Percentiles rank a stretch among this genome's conserved stretches.
phyloP scores from a whole-genome alignment of 345 rosid species.

The Streptanthus diversifolius region DNA sequence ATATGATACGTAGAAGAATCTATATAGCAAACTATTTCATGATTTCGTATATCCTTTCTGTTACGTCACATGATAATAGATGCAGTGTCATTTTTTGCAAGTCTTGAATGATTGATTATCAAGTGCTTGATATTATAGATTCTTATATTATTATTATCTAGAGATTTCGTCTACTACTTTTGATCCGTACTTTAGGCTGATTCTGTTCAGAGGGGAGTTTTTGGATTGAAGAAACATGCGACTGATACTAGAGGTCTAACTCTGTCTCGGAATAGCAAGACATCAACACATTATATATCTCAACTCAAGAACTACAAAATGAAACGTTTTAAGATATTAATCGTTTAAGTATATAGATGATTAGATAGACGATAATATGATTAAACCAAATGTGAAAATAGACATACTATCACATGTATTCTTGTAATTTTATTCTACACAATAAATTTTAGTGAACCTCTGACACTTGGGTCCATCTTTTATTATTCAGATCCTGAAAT shows the following conservation, averaged over 20 bases:
- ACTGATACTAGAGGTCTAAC: background rate
- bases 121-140: background rate
- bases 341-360: background rate
- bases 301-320: too few species aligned
- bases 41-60: background rate
- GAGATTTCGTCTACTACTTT: background rate
- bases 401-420: background rate
- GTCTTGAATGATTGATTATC: background rate
- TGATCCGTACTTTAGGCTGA: background rate
- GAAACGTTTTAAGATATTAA: too few species aligned
- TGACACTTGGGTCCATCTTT: background rate
- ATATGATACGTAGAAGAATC: background rate
- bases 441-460: background rate
- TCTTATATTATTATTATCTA: background rate
- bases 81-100: background rate
- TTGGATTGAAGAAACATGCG: background rate
- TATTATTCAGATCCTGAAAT: constrained; percentile 6
- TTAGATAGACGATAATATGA: background rate
- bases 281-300: too few species aligned
- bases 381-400: background rate
- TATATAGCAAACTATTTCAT: background rate
- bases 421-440: too few species aligned
- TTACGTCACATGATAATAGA: background rate
- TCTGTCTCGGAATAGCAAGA: too few species aligned
- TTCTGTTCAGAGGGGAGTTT: background rate